Conservation (phyloP, 768 basidiomycete genomes). For the Phanerodontia chrysosporium region DNA sequence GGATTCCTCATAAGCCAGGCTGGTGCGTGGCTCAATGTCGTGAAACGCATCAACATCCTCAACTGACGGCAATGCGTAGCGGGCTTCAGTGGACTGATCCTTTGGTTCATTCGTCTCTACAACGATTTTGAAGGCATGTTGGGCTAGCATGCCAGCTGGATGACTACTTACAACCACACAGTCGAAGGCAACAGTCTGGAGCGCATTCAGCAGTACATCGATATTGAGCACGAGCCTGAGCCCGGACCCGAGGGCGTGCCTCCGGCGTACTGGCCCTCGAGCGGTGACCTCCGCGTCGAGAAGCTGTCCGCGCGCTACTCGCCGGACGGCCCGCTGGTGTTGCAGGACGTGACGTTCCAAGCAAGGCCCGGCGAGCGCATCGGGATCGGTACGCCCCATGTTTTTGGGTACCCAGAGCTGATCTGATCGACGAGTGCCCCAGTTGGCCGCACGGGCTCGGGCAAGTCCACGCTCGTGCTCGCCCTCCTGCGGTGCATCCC, state of each 20-base stretch:
- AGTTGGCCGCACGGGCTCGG: slow-evolving; percentile 42
- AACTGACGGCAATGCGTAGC: slow-evolving; percentile 24
- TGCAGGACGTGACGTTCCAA: slow-evolving; percentile 50
- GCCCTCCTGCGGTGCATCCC: slow-evolving; percentile 51
- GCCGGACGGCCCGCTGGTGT: slow-evolving; percentile 49
- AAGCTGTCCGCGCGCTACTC: slow-evolving; percentile 49
- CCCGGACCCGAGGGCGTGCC: slow-evolving; percentile 37
- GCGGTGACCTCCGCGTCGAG: slow-evolving; percentile 47
- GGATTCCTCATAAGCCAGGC: slow-evolving; percentile 34
- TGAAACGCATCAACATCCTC: neutral
- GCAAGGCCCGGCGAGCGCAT: slow-evolving; percentile 54
- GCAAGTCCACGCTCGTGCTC: slow-evolving; percentile 38
- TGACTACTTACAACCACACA: neutral
- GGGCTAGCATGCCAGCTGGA: neutral
- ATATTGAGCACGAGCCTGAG: slow-evolving; percentile 49
- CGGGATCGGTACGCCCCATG: slow-evolving; percentile 36
- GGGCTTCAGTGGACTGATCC: slow-evolving; percentile 51
- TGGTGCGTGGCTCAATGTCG: slow-evolving; percentile 31
- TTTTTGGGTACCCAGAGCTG: slow-evolving; percentile 52
- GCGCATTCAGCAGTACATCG: slow-evolving; percentile 49
- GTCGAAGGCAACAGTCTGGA: slow-evolving; percentile 31
- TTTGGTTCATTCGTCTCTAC: slow-evolving; percentile 44
- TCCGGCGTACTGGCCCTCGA: slow-evolving; percentile 61
- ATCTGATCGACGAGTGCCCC: slow-evolving; percentile 37
- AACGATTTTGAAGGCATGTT: slow-evolving; percentile 39